Evolutionary conservation across 208 protist species (phyloP).

Genomic region (Crithidia expoeki): DNA sequence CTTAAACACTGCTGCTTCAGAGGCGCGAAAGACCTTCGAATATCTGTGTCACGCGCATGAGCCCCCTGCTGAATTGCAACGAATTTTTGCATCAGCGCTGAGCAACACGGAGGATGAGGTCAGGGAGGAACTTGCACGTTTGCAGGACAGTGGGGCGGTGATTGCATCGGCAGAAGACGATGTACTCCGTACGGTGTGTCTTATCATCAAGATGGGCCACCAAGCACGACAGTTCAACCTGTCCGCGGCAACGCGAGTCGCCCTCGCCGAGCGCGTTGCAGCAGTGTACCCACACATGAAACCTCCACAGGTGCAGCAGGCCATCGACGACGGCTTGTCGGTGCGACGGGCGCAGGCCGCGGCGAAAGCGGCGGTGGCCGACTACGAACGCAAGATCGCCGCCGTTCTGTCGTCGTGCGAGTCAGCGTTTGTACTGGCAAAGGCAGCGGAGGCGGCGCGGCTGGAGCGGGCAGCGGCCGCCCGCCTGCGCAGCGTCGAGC

Average conservation of each 20-base stretch:
- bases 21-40: slow-evolving; percentile 6
- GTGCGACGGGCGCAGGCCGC: slow-evolving; percentile 18
- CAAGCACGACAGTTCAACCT: slow-evolving; percentile 29
- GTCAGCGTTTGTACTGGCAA: slow-evolving; percentile 41
- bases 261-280: slow-evolving; percentile 31
- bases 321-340: slow-evolving; percentile 30
- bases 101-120: slow-evolving; percentile 5
- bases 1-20: background rate
- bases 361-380: slow-evolving; percentile 28
- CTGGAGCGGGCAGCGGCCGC: slow-evolving; percentile 32
- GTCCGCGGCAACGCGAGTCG: slow-evolving; percentile 12
- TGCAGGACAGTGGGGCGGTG: background rate
- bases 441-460: slow-evolving; percentile 20
- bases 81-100: slow-evolving; percentile 10
- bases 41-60: slow-evolving; percentile 15
- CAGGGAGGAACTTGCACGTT: background rate
- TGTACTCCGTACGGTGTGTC: slow-evolving; percentile 24
- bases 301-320: slow-evolving; percentile 11
- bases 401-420: slow-evolving; percentile 36
- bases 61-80: slow-evolving; percentile 14
- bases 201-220: slow-evolving; percentile 49
- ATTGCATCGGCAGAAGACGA: background rate
- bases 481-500: slow-evolving; percentile 28
- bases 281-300: slow-evolving; percentile 29
- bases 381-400: slow-evolving; percentile 28